Base-by-base conservation (phyloP, 2,329 filamentous ascomycete species). In the Ophiostoma angusticollis region DNA sequence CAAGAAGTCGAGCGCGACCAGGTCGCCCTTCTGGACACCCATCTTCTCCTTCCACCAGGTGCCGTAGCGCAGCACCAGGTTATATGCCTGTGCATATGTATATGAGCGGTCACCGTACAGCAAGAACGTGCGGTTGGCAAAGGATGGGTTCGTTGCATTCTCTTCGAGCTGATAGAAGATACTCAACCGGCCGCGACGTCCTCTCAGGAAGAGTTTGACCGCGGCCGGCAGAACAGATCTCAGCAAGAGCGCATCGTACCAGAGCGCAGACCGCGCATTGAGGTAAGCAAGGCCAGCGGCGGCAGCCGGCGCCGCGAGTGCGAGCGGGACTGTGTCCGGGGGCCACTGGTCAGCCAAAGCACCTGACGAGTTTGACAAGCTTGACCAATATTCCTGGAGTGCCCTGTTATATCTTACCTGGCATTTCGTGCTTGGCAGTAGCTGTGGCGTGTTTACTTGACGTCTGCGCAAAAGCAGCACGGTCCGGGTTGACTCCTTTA, bases 1-100 rank as follows among this genome's bases (percentile, higher is more conserved):
- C 58, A 81, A 78, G 48, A 84, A 82, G 56, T 91, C 71, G 49
- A 93, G 68, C 8, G 83, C 84, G 14, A 93, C 80, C 24, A 93
- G 74, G 37, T 93, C 83, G 31, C 72, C 74, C 19, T 75, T 71
- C 48, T 77, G 68, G 33, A 93, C 65, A 22, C 67, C 66, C 37
- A 78, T 68, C 9, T 61, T 67, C 2, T 69, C 67, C 55, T 77
- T 78, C 39, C 93, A 61, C 80, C 82, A 93, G 38, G 71, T 65
- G 21, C 82, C 84, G 52, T 87, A 84, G 43, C 76, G 76, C 30
- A 93, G 62, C 2, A 72, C 71, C 8, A 61, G 69, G 39, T 84
- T 70, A 57, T 93, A 91, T 2, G 72, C 67, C 50, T 91, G 67
- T n/a, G 72, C 73, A 55, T 83, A 93, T 1, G 81, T 84, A 67